Percentiles rank a stretch among this genome's conserved stretches.
These are phyloP conservation scores for Exutisphaerella laricina DNA, from an alignment of 2,329 filamentous ascomycete genomes.

Conservation along the genomic window DNA sequence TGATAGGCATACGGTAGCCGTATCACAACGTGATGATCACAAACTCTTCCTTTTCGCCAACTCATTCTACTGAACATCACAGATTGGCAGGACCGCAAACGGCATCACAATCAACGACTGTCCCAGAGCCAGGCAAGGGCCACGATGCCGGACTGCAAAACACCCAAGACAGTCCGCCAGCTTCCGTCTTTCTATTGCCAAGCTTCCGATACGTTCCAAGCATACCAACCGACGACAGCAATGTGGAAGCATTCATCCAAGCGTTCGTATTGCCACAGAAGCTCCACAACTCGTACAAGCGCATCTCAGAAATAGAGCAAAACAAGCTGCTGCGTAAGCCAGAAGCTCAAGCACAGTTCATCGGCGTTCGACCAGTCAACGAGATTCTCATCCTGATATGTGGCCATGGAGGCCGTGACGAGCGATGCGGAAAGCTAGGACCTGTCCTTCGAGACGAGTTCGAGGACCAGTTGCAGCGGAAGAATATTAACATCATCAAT, in stretches of 20 bases:
- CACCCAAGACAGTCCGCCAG: conserved; percentile 23
- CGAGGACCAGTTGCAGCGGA: conserved; percentile 49
- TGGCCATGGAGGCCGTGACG: conserved; percentile 76
- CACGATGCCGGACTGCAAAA: not conserved
- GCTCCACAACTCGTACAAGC: conserved; percentile 57
- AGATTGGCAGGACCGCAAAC: no score
- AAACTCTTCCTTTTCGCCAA: conserved; percentile 67
- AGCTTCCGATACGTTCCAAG: conserved; percentile 74
- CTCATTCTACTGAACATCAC: not conserved
- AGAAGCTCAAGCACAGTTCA: conserved; percentile 43
- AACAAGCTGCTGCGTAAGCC: conserved; percentile 43
- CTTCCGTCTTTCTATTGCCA: conserved; percentile 72
- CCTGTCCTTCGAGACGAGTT: conserved; percentile 70
- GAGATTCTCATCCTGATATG: conserved; percentile 80
- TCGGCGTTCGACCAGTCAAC: conserved; percentile 55
- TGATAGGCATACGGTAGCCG: conserved; percentile 51
- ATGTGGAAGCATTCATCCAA: conserved; percentile 52
- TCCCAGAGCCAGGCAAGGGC: not conserved
- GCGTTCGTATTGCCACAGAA: conserved; percentile 60
- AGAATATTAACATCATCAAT: conserved; percentile 46
- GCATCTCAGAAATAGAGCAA: conserved; percentile 51
- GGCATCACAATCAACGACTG: no score
- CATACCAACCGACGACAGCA: conserved; percentile 57
- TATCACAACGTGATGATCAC: conserved; percentile 75
- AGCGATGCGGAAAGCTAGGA: conserved; percentile 74